Base-by-base conservation (phyloP, 2,329 filamentous ascomycete species). In the Orbilia oligospora region DNA sequence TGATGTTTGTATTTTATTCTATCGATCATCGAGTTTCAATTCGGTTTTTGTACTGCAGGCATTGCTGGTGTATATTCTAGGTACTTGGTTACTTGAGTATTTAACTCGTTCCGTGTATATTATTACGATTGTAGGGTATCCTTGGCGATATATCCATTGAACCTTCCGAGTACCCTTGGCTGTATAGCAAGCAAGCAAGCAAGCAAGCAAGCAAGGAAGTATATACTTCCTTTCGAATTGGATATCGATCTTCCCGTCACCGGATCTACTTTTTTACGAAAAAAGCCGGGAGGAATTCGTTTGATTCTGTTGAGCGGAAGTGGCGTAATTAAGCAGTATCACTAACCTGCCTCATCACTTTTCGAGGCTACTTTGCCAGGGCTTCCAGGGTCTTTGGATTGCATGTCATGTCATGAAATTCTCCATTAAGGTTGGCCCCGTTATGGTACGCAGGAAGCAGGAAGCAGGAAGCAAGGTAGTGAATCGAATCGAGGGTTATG, bases 241-340 rank as follows among this genome's bases (percentile, higher is more conserved):
- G 56, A 61, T 44, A 44, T 24, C 56, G 56, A 61, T 61, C 56
- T 14, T 61, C 56, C 56, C 56, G 56, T 61, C 56, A 44, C 56
- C 56, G 36, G 56, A 61, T 61, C 56, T 61, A n/a, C 33, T 61
- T 61, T 58, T 58, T 38, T 58, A 58, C 53, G 30, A 61, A 58
- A 24, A 22, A 61, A 58, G 27, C 49, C 41, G 36, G 48, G 55
- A 72, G 70, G 70, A 72, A 61, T 72, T 72, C 70, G 61, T 72
- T 72, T 48, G 27, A 49, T 38, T 71, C 36, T 58, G 18, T 49
- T 14, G 24, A 65, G 49, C 61, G 63, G 30, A 41, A 53, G 33
- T 48, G 64, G 58, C 56, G 61, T 73, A 73, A 61, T 67, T 58
- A 49, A 66, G 48, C 61, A 73, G 49, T 41, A 73, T 30, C 6